Evolutionary conservation across 1,284 basidiomycete genomes (phyloP).

Genomic region (Rhizoctonia solani): DNA sequence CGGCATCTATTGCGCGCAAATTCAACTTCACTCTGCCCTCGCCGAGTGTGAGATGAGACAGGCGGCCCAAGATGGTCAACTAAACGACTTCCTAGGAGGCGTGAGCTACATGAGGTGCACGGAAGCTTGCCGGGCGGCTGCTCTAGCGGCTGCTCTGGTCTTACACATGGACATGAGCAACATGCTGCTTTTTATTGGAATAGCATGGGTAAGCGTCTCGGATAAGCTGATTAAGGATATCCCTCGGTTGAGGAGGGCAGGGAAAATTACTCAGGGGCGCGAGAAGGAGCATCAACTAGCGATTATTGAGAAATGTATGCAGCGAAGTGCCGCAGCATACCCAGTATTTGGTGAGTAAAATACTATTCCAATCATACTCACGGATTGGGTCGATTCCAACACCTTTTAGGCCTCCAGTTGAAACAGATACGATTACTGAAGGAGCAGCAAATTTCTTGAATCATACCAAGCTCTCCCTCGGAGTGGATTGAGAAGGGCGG

Average conservation of each 20-base stretch:
- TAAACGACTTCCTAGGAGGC: neutral
- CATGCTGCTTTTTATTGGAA: neutral
- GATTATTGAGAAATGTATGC: conserved; percentile 11
- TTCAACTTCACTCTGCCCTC: neutral
- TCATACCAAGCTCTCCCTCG: no score
- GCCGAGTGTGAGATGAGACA: neutral
- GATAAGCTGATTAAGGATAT: neutral
- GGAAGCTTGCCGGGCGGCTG: neutral
- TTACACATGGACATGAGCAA: neutral
- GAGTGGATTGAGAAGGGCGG: no score
- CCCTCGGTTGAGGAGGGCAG: neutral
- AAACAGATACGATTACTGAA: neutral
- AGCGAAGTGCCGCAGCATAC: neutral
- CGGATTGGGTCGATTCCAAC: neutral
- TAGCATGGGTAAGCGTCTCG: neutral
- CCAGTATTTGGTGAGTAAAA: conserved; percentile 10
- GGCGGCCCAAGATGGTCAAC: neutral
- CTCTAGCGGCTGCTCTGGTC: neutral
- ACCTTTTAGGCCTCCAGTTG: neutral
- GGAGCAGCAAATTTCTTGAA: no score
- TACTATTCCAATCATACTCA: neutral
- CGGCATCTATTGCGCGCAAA: neutral
- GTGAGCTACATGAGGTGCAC: neutral
- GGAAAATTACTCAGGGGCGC: neutral
- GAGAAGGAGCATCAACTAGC: conserved; percentile 3